Evolutionary conservation across 139 green algal genomes (phyloP).

Genomic region (Pseudopediastrum boryanum): DNA sequence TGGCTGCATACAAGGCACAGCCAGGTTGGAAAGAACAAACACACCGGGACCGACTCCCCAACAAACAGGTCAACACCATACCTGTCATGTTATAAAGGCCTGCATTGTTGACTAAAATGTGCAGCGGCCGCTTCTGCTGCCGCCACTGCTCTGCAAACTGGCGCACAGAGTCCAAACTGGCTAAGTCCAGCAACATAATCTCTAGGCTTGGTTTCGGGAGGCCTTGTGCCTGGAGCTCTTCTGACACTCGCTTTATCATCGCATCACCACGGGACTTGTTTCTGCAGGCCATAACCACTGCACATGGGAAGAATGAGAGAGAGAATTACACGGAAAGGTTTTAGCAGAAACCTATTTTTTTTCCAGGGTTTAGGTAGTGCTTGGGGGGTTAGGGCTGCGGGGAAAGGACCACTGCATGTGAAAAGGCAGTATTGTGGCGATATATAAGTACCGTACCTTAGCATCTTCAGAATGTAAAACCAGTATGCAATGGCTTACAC

Average conservation of each 20-base stretch:
- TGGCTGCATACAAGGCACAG: no score
- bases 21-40: no score
- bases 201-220: conserved; percentile 27
- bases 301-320: neutral
- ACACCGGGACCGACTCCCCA: no score
- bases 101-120: conserved; percentile 92
- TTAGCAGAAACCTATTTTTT: neutral
- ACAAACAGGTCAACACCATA: no score
- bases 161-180: conserved; percentile 75
- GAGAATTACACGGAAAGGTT: neutral
- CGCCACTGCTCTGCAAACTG: conserved; percentile 70
- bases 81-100: conserved; percentile 81
- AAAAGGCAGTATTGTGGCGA: no score
- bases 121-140: conserved; percentile 57
- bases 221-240: conserved; percentile 8
- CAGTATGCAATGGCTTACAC: neutral
- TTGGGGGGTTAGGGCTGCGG: neutral
- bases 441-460: neutral
- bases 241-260: conserved; percentile 14
- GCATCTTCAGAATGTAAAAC: neutral
- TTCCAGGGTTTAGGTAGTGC: no score
- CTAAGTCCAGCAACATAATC: conserved; percentile 79
- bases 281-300: conserved; percentile 83
- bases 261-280: conserved; percentile 39
- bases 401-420: neutral